Evolutionary conservation across 2,329 filamentous ascomycete genomes (phyloP).

Genomic region (Diplodia sapinea): DNA sequence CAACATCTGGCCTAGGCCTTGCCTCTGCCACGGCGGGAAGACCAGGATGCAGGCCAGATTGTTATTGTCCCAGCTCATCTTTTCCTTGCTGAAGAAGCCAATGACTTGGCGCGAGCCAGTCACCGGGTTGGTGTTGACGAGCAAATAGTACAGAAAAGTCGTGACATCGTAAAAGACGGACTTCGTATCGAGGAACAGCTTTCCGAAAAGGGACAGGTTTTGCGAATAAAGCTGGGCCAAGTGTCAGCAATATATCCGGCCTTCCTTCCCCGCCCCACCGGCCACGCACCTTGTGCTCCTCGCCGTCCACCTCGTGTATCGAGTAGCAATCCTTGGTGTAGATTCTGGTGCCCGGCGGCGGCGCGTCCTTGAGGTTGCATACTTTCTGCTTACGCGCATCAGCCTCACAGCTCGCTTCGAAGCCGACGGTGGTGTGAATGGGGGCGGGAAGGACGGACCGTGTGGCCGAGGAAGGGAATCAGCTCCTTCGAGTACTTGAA

Average conservation of each 20-base stretch:
- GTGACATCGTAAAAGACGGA: slow-evolving; percentile 97
- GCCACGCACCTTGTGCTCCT: slow-evolving; percentile 66
- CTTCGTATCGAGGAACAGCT: slow-evolving; percentile 97
- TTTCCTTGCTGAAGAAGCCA: slow-evolving; percentile 99
- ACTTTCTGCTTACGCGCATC: slow-evolving; percentile 45
- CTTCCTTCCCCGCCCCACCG: not conserved
- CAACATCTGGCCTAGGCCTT: slow-evolving; percentile 82
- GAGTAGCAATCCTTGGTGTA: slow-evolving; percentile 82
- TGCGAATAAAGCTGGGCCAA: slow-evolving; percentile 76
- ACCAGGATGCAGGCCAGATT: slow-evolving; percentile 96
- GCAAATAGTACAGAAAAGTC: slow-evolving; percentile 91
- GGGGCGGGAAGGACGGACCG: slow-evolving; percentile 41
- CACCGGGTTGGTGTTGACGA: slow-evolving; percentile 58
- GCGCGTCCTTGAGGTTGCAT: slow-evolving; percentile 49
- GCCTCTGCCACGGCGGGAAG: slow-evolving; percentile 94
- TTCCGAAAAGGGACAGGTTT: slow-evolving; percentile 93
- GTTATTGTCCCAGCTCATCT: slow-evolving; percentile 98
- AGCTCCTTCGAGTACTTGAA: slow-evolving; percentile 82
- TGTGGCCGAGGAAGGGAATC: slow-evolving; percentile 55
- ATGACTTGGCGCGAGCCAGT: slow-evolving; percentile 63
- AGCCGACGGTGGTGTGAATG: slow-evolving; percentile 1
- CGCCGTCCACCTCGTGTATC: slow-evolving; percentile 92
- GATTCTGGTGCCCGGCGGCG: slow-evolving; percentile 72
- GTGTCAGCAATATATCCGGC: not conserved
- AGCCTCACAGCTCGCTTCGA: not conserved